Evolutionary conservation across 805 yeast genomes (phyloP), one percentile per base, ranked within the genome.

Genomic region (Zygoascus biomembranicola): DNA sequence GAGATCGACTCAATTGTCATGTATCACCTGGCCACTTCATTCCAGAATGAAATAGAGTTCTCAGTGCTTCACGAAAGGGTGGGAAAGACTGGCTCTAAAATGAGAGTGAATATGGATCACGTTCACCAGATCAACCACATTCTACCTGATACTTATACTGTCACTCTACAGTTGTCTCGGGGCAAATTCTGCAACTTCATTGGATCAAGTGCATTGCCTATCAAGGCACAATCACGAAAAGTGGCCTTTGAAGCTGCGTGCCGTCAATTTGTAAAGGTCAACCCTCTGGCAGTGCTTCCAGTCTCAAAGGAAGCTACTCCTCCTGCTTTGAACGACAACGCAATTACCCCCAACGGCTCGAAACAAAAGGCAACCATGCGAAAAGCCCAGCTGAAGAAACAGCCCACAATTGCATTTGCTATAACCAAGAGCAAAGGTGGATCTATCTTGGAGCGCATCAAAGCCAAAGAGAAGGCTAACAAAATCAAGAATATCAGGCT

Each of bases 371-470:
- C 37, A 44, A 16, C 41, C 48, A n/a, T 52, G 47, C 32, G 51
- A 51, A n/a, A 52, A 47, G 14, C 39, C 11, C 43, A 48, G 10
- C 47, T 57, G 42, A 51, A 49, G 23, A 56, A 56, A 47, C 47
- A 28, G 26, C 32, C 52, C 42, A 53, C 47, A 37, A 37, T 31
- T 19, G 41, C 43, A n/a, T 46, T 43, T n/a, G 35, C 51, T 2
- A 53, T 32, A 0, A 39, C 57, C 5, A 47, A 53, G 32, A 41
- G 51, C 5, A 52, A 52, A 5, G 47, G 49, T 28, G 60, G 60
- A 9, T 31, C 62, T 1, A 53, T 67, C 4, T 51, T 65, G 37
- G 69, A 67, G 23, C 59, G 71, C 13, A 61, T 68, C 32, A 58
- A 62, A 8, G 67, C 67, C 32, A 62, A 66, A 50, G 67, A 68